A percentile compares a stretch with the other conserved stretches of the same genome.
Conservation (phyloP, 768 basidiomycete species). For the Epithele typhae region DNA sequence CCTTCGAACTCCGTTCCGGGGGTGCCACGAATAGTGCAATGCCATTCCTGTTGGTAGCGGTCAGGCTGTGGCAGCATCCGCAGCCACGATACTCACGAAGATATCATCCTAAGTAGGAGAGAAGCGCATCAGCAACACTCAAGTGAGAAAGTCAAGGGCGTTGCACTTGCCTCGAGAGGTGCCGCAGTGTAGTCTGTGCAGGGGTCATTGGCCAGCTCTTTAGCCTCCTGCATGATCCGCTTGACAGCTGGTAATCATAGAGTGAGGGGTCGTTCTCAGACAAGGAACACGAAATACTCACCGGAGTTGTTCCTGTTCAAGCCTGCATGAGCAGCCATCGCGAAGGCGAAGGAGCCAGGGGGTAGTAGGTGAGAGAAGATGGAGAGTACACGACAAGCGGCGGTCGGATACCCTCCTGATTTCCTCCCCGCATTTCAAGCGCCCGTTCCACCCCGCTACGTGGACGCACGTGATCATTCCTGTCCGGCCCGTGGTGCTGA, state of each 20-base stretch:
- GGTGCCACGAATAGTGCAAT: conserved; percentile 92
- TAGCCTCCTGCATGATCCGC: conserved; percentile 94
- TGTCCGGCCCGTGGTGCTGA: too few relatives aligned
- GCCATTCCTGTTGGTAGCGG: conserved; percentile 77
- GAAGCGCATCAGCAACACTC: conserved; percentile 10
- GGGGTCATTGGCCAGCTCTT: conserved; percentile 81
- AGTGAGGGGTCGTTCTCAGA: too few relatives aligned
- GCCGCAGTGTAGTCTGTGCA: conserved; percentile 83
- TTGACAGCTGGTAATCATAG: conserved; percentile 96
- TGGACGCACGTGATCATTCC: conserved; percentile 11
- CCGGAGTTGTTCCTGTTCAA: conserved; percentile 91
- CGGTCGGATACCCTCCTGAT: conserved; percentile 12
- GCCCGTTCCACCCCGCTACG: conserved; percentile 5
- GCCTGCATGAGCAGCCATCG: conserved; percentile 29
- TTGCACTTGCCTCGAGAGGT: conserved; percentile 60
- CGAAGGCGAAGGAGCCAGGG: not conserved
- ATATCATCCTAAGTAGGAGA: conserved; percentile 65
- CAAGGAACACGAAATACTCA: conserved; percentile 30
- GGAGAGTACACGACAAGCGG: not conserved
- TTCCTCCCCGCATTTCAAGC: conserved; percentile 6
- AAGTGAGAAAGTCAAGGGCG: not conserved
- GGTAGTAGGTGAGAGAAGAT: not conserved
- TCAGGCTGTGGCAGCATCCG: not conserved
- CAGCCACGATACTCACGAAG: conserved; percentile 53
- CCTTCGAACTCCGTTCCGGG: conserved; percentile 88